Percentiles rank a stretch among this genome's conserved stretches.
phyloP scores from a whole-genome alignment of 1,284 basidiomycete species.

The Cutaneotrichosporon sp. region DNA sequence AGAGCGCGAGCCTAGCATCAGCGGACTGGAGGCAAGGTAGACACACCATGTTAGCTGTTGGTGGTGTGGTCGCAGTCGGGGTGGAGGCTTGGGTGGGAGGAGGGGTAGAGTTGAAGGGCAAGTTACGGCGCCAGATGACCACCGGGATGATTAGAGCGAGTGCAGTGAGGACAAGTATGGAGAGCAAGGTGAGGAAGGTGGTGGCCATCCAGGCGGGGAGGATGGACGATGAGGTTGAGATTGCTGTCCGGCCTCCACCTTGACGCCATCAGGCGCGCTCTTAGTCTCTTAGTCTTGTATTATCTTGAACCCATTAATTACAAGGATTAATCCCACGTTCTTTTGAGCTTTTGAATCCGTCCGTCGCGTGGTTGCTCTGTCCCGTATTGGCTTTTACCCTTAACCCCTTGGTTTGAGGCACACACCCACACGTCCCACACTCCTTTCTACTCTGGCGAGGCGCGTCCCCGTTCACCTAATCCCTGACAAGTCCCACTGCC shows the following conservation, averaged over 20 bases:
- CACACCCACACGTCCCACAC: neutral
- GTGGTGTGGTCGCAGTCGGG: neutral
- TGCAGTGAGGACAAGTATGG: neutral
- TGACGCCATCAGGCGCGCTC: neutral
- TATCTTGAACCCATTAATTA: neutral
- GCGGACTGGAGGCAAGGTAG: neutral
- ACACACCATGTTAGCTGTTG: slow-evolving; percentile 11
- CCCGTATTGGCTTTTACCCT: neutral
- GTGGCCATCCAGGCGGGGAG: neutral
- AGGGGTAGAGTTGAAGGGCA: neutral
- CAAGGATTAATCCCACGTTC: neutral
- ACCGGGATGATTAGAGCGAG: slow-evolving; percentile 10
- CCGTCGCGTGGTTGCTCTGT: neutral
- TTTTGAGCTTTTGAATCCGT: no score
- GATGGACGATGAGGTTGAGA: neutral
- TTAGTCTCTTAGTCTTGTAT: neutral
- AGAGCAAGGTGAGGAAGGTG: neutral
- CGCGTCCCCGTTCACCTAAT: neutral
- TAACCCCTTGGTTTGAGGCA: neutral
- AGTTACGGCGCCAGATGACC: slow-evolving; percentile 6
- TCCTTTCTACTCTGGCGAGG: neutral
- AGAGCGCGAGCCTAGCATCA: slow-evolving; percentile 24
- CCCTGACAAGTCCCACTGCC: neutral
- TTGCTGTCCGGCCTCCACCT: slow-evolving; percentile 4
- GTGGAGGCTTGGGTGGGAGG: neutral